Percentiles rank a stretch among this genome's conserved stretches.
Conservation (phyloP, 495 filamentous ascomycete species). For the Neurospora africana region DNA sequence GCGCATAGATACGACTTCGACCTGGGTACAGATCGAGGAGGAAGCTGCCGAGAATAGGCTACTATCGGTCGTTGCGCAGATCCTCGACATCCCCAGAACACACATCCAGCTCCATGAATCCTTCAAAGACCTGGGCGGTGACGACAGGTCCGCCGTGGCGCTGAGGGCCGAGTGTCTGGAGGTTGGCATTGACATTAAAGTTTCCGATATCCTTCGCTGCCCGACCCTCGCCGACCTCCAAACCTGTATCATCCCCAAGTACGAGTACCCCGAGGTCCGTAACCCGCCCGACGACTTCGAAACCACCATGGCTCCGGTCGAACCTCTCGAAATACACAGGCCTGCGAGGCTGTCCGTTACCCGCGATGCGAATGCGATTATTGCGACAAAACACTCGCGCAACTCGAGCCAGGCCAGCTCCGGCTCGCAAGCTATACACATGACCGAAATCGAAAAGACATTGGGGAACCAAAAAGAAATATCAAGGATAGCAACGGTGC, state of each 20-base stretch:
- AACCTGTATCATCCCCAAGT: slow-evolving; percentile 19
- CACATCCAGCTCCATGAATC: slow-evolving; percentile 21
- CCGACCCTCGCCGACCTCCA: slow-evolving; percentile 31
- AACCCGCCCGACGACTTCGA: slow-evolving; percentile 7
- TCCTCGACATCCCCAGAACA: slow-evolving; percentile 20
- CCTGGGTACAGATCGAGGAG: slow-evolving; percentile 20
- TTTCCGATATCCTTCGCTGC: slow-evolving; percentile 32
- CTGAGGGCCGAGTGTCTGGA: slow-evolving; percentile 25
- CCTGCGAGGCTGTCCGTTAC: slow-evolving; percentile 8
- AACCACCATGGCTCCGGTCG: slow-evolving; percentile 6
- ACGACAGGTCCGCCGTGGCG: slow-evolving; percentile 23
- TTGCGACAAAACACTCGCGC: slow-evolving; percentile 7
- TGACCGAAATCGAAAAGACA: slow-evolving; percentile 21
- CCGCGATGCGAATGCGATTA: background rate
- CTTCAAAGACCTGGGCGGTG: slow-evolving; percentile 32
- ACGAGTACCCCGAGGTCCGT: slow-evolving; percentile 8
- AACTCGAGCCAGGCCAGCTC: slow-evolving; percentile 15
- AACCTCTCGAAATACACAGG: slow-evolving; percentile 12
- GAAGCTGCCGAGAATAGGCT: slow-evolving; percentile 24
- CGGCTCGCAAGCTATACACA: slow-evolving; percentile 4
- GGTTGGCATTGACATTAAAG: slow-evolving; percentile 25
- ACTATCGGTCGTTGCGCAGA: slow-evolving; percentile 19
- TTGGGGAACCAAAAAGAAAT: slow-evolving; percentile 18
- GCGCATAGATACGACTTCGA: slow-evolving; percentile 16
- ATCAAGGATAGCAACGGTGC: slow-evolving; percentile 27